Conservation (phyloP, 306 rosid genomes). For the Lablab purpureus region DNA sequence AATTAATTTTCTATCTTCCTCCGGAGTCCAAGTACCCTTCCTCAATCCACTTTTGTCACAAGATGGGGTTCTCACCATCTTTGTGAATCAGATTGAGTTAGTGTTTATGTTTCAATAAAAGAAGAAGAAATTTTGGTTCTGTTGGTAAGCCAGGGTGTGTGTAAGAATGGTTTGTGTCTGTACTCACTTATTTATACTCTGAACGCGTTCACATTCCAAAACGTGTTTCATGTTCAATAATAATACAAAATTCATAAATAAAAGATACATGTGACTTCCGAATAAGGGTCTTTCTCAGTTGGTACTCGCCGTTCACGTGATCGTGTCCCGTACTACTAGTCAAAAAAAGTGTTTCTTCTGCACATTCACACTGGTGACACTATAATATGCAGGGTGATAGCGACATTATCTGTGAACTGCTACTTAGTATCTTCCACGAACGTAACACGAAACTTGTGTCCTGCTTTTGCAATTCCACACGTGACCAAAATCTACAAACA, state of each 20-base stretch:
- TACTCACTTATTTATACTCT: slow-evolving; percentile 34
- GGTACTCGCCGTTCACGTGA: background rate
- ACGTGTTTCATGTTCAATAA: slow-evolving; percentile 33
- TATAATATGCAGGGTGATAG: too few relatives aligned
- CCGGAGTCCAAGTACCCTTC: slow-evolving; percentile 87
- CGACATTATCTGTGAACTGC: background rate
- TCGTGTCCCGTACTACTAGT: background rate
- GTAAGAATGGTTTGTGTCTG: background rate
- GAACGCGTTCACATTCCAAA: slow-evolving; percentile 11
- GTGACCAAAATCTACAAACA: slow-evolving; percentile 26
- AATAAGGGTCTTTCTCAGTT: background rate
- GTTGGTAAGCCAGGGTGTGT: background rate
- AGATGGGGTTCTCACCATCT: slow-evolving; percentile 77
- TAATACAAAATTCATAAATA: background rate
- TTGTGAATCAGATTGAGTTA: background rate
- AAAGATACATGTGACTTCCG: slow-evolving; percentile 24
- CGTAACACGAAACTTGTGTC: slow-evolving; percentile 27
- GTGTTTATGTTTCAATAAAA: background rate
- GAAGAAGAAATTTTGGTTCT: background rate
- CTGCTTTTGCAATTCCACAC: background rate
- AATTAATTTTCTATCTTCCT: slow-evolving; percentile 74
- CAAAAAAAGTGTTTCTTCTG: slow-evolving; percentile 17
- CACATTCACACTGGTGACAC: background rate
- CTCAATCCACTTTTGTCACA: slow-evolving; percentile 71
- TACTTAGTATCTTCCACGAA: slow-evolving; percentile 35